Evolutionary conservation across 2,329 filamentous ascomycete genomes (phyloP).

Genomic region (Diaporthe citriasiana): DNA sequence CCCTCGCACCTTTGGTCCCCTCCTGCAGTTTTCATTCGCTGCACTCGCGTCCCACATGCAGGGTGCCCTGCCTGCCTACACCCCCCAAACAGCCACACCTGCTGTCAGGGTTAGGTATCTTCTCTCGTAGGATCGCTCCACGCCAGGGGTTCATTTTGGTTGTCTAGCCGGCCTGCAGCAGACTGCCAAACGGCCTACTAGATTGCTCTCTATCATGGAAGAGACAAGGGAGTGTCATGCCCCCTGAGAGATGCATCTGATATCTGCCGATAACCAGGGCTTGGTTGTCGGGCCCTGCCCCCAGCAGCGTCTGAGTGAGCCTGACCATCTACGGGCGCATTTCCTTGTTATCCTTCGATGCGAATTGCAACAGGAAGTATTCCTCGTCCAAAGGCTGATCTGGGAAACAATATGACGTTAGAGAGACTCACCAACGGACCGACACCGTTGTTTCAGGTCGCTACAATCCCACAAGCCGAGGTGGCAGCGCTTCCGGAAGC

Average conservation of each 20-base stretch:
- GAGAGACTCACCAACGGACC: neutral
- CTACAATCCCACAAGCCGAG: neutral
- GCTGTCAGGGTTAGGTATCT: constrained; percentile 30
- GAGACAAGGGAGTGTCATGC: constrained; percentile 1
- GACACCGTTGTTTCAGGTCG: constrained; percentile 19
- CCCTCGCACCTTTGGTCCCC: neutral
- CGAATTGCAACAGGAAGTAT: neutral
- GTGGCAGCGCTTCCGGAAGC: neutral
- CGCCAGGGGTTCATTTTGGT: neutral
- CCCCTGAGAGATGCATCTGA: constrained; percentile 34
- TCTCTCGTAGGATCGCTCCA: neutral
- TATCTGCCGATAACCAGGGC: neutral
- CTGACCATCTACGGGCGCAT: neutral
- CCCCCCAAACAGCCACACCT: neutral
- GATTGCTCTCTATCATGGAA: constrained; percentile 18
- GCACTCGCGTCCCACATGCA: neutral
- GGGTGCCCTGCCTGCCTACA: neutral
- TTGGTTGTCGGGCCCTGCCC: too few relatives aligned
- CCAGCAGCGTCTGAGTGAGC: neutral
- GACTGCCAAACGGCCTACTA: neutral
- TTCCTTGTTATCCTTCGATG: neutral
- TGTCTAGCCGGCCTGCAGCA: neutral
- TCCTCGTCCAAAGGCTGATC: neutral
- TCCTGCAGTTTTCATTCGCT: constrained; percentile 21
- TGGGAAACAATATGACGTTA: neutral